Percentiles rank a stretch among this genome's conserved stretches.
Conservation (phyloP, 1,139 yeast genomes). For the Taphrina sp. region DNA sequence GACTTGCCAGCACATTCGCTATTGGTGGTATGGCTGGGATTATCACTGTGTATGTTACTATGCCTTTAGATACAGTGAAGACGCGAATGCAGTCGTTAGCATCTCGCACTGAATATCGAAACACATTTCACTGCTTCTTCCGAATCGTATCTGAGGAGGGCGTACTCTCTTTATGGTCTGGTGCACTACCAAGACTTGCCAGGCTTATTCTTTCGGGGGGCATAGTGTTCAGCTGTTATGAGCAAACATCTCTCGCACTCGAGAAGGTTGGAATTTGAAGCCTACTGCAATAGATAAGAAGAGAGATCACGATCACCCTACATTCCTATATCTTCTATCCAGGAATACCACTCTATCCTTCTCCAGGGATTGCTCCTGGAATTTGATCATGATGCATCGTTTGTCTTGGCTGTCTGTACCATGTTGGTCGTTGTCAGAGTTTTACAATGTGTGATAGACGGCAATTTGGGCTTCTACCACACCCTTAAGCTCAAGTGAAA, state of each 20-base stretch:
- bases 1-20: slow-evolving; percentile 74
- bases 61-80: slow-evolving; percentile 97
- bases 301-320: no score
- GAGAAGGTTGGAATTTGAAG: slow-evolving; percentile 26
- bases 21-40: slow-evolving; percentile 93
- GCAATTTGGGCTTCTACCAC: no score
- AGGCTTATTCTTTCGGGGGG: slow-evolving; percentile 91
- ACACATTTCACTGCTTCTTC: slow-evolving; percentile 78
- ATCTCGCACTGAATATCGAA: slow-evolving; percentile 64
- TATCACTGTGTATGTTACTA: slow-evolving; percentile 83
- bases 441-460: no score
- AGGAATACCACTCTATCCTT: no score
- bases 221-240: slow-evolving; percentile 76
- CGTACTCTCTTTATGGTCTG: slow-evolving; percentile 91
- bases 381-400: no score
- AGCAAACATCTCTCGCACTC: slow-evolving; percentile 26
- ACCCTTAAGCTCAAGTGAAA: no score
- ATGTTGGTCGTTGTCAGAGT: no score
- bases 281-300: no score
- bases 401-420: no score
- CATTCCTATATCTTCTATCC: no score
- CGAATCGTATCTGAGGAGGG: slow-evolving; percentile 86
- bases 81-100: slow-evolving; percentile 96
- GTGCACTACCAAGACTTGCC: slow-evolving; percentile 95
- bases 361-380: no score